Base-by-base conservation (phyloP, 768 basidiomycete genomes). In the Phlegmacium glaucopus region DNA sequence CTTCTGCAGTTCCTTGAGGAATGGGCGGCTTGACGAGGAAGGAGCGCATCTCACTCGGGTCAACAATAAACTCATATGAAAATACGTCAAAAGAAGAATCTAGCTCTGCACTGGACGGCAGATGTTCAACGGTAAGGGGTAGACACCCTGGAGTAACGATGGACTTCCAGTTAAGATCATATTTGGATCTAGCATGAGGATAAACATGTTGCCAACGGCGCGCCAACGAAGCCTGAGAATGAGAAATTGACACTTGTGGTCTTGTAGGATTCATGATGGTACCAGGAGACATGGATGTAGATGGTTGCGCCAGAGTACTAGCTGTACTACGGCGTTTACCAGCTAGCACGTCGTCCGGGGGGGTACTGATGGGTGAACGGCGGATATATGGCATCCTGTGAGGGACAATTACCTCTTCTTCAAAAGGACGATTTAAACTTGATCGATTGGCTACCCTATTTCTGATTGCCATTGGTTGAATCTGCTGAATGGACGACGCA, bases 161-260 rank as follows among this genome's bases (percentile, higher is more conserved):
- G 9, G 85, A 85, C 53, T 80, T 82, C 95, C 95, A 98, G 62
- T 97, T 96, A 64, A 94, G 78, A 38, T 94, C 85, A 50, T 93
- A 83, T 62, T 91, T 87, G 61, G 80, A 85, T 18, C 78, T 63
- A 6, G 83, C 79, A 13, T 76, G 75, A 0, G 92, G 84, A 59
- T 88, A 85, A 50, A 87, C 78, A 60, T 95, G 91, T 54, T 94
- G 84, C 94, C 94, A 97, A 15, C 94, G 72, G 36, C 88, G 74
- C 2, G 92, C 90, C n/a, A 93, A 79, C 9, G 82, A 83, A 1
- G 80, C 75, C 51, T 87, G 84, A 0, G 77, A 69, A 48, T 83
- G 78, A 0, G 85, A 76, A 9, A 86, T 72, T 1, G 74, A 64
- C 4, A 75, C 66, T 36, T 75, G 72, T 1, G 82, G 83, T 37